Base-by-base conservation (phyloP, 2,329 filamentous ascomycete species). In the Aquanectria penicillioides region DNA sequence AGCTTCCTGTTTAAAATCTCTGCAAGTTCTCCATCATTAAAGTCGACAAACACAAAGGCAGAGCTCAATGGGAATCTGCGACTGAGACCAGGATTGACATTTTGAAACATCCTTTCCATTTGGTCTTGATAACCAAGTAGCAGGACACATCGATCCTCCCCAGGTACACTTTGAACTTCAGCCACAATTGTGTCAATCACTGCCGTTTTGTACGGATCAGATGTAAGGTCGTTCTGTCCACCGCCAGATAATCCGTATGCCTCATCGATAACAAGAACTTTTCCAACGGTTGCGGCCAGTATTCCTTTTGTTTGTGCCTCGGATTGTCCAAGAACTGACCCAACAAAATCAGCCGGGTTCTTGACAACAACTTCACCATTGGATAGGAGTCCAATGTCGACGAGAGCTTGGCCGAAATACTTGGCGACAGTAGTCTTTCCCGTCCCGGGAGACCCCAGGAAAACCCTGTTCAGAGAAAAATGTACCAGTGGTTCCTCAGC, bases 181-280 rank as follows among this genome's bases (percentile, higher is more conserved):
- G 89, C 88, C 0, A 93, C 90, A 6, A 93, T 86, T 0, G 89
- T 92, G 62, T 93, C 90, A 2, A 93, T 81, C 0, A 93, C 88
- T 0, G 87, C 88, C 0, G 79, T 82, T 68, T 86, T 89, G 75
- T 76, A 93, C 0, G 74, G 69, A 11, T 78, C 77, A 0, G 57
- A 61, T 0, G 50, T 4, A 0, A 59, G 60, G 1, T 58, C 72
- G 3, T 72, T 71, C 77, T n/a, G n/a, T 2, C 76, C 73, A 36
- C 79, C 80, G 2, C 75, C 73, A 40, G 81, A 84, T 0, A 94
- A 78, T 28, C 87, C 86, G 62, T 94, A 94, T 0, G 91, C 91
- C 69, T 95, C 91, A 61, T 94, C 91, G 3, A 94, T 93, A 12
- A 94, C 85, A 0, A 94, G 81, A 0, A 94, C 89, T 63, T 94